A percentile compares a stretch with the other conserved stretches of the same genome.
These are phyloP conservation scores for Meyerozyma athensensis DNA, from an alignment of 1,139 yeast genomes.

Conservation along the genomic window DNA sequence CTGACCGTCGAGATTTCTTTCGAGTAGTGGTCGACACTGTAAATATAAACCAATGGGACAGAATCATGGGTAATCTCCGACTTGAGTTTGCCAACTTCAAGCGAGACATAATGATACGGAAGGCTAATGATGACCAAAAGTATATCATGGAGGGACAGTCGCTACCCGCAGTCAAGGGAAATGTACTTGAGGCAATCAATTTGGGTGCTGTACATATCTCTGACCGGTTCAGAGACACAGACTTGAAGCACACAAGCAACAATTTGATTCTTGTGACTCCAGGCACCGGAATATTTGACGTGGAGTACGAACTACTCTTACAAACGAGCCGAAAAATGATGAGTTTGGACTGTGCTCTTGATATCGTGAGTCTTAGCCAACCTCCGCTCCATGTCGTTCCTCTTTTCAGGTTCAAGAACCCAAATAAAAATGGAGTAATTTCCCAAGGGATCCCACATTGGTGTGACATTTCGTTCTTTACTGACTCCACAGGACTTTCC, in stretches of 20 bases:
- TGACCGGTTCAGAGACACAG: slow-evolving; percentile 83
- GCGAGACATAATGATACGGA: slow-evolving; percentile 58
- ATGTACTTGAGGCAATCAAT: slow-evolving; percentile 80
- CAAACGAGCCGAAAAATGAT: slow-evolving; percentile 74
- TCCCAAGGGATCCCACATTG: slow-evolving; percentile 87
- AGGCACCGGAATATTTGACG: slow-evolving; percentile 91
- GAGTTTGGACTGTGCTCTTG: slow-evolving; percentile 79
- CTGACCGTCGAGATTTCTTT: slow-evolving; percentile 71
- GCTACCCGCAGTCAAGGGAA: slow-evolving; percentile 86
- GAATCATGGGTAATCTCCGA: slow-evolving; percentile 83
- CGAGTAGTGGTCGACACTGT: slow-evolving; percentile 96
- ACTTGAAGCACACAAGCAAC: slow-evolving; percentile 77
- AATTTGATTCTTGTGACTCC: slow-evolving; percentile 87
- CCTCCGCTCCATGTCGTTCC: slow-evolving; percentile 94
- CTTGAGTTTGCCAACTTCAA: slow-evolving; percentile 82
- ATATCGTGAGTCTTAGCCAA: slow-evolving; percentile 80
- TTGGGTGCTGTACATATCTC: slow-evolving; percentile 73
- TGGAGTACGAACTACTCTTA: slow-evolving; percentile 71
- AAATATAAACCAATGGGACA: slow-evolving; percentile 81
- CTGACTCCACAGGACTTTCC: slow-evolving; percentile 41
- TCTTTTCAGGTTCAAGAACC: slow-evolving; percentile 63
- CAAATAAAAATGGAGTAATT: slow-evolving; percentile 41
- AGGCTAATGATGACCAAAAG: slow-evolving; percentile 29
- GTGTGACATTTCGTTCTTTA: slow-evolving; percentile 91
- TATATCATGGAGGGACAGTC: slow-evolving; percentile 52